Evolutionary conservation across 2,329 filamentous ascomycete genomes (phyloP).

Genomic region (Tolypocladium tropicale): DNA sequence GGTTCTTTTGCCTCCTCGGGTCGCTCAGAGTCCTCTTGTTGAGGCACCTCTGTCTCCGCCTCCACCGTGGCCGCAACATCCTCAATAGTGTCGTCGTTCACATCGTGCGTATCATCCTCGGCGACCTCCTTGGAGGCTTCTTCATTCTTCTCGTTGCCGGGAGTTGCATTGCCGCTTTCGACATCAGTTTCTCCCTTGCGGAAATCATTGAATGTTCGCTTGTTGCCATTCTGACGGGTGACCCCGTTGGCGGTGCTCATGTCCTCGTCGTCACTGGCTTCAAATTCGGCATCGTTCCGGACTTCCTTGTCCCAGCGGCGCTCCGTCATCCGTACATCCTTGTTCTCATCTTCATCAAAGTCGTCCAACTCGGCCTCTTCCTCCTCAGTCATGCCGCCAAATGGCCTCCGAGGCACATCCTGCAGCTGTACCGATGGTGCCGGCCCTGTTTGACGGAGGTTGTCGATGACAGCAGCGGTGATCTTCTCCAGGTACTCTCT

Average conservation of each 20-base stretch:
- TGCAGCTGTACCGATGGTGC: conserved; percentile 89
- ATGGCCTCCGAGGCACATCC: conserved; percentile 54
- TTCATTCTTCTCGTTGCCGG: conserved; percentile 22
- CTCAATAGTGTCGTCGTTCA: conserved; percentile 32
- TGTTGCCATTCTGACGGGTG: conserved; percentile 37
- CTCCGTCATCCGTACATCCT: conserved; percentile 73
- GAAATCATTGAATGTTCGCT: conserved; percentile 43
- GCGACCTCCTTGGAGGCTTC: conserved; percentile 16
- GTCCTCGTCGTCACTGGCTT: conserved; percentile 85
- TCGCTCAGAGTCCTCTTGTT: conserved; percentile 4
- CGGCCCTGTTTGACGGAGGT: conserved; percentile 74
- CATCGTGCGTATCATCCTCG: conserved; percentile 21
- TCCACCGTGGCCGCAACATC: conserved; percentile 25
- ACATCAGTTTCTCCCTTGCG: conserved; percentile 29
- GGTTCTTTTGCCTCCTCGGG: conserved; percentile 1
- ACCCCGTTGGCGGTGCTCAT: conserved; percentile 64
- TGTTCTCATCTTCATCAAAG: conserved; percentile 75
- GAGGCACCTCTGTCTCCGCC: conserved; percentile 14
- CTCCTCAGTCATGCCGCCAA: conserved; percentile 54
- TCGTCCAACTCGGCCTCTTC: conserved; percentile 57
- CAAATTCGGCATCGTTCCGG: conserved; percentile 68
- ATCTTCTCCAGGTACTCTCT: conserved; percentile 73
- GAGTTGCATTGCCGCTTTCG: conserved; percentile 27
- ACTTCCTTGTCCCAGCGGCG: conserved; percentile 73
- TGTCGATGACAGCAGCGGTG: conserved; percentile 72